phyloP scores from a whole-genome alignment of 805 yeast genomes.

The Teunomyces funiuensis region DNA sequence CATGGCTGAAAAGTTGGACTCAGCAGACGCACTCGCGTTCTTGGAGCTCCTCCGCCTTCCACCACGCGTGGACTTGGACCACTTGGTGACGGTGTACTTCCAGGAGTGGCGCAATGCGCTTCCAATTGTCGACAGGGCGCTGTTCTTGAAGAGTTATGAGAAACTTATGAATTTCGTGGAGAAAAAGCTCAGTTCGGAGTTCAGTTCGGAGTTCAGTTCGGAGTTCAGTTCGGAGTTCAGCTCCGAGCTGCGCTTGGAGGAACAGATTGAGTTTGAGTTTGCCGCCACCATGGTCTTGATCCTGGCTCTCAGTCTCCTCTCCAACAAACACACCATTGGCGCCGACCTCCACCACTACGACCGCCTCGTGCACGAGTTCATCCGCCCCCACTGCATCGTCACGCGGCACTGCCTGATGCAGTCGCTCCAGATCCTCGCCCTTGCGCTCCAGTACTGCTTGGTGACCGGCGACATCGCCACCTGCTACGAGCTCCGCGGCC shows the following conservation, averaged over 20 bases:
- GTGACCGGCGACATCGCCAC: conserved; percentile 73
- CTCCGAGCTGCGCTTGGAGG: too few species aligned
- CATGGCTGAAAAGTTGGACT: conserved; percentile 33
- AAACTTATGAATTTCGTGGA: conserved; percentile 49
- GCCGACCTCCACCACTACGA: conserved; percentile 50
- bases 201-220: too few species aligned
- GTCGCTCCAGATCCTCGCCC: conserved; percentile 64
- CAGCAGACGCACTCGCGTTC: conserved; percentile 45
- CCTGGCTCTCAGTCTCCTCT: conserved; percentile 48
- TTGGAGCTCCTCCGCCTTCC: conserved; percentile 33
- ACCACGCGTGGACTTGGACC: conserved; percentile 65
- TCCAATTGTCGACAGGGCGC: conserved; percentile 68
- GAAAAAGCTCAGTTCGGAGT: too few species aligned
- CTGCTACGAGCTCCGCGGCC: conserved; percentile 73
- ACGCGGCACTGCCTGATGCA: conserved; percentile 63
- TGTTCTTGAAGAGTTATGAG: conserved; percentile 63
- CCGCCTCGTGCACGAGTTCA: conserved; percentile 58
- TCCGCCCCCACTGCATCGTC: conserved; percentile 55
- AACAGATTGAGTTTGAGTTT: conserved; percentile 47
- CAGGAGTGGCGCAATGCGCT: conserved; percentile 73
- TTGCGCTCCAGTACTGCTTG: conserved; percentile 69
- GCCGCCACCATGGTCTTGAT: conserved; percentile 54
- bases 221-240: too few species aligned
- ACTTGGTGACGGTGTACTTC: conserved; percentile 65
- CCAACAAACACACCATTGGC: conserved; percentile 35